Base-by-base conservation (phyloP, 768 basidiomycete species). In the Tylopilus sp. region DNA sequence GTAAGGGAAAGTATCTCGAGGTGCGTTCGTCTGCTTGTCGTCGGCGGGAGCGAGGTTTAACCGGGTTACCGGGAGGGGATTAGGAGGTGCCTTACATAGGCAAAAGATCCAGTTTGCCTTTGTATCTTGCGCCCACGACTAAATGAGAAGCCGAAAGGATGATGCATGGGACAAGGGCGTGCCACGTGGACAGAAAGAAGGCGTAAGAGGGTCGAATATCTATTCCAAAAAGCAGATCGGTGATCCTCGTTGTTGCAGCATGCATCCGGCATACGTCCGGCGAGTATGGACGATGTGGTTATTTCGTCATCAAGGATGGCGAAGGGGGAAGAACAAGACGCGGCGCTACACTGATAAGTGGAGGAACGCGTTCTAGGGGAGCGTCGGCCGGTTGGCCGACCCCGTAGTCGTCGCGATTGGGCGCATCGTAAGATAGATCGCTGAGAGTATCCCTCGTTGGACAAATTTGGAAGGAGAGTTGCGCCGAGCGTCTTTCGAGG, bases 331-430 rank as follows among this genome's bases (percentile, higher is more conserved):
- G 33, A 49, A 26, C 17, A 49, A 36, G 30, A 48, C 2, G 46
- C 28, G 42, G 41, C n/a, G 36, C 41, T 26, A 6, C 6, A 29
- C 19, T 24, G 44, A 41, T 34, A n/a, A 17, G 19, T 19, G 29
- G 36, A 12, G 30, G 33, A 9, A 54, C 31, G 28, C 21, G 36
- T 54, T 33, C 14, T 36, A 29, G 43, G 45, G n/a, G 4, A 17
- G 41, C 41, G 29, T 17, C 6, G 41, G 24, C 28, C 34, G 56
- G 14, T 40, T 42, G 31, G 40, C 19, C 51, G 51, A 55, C 48
- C 52, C 50, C 63, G 63, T 54, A 56, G 24, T 17, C 24, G 50
- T 63, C 60, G 54, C 43, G 40, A 62, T 56, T 28, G 46, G 48
- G 46, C 16, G 22, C 45, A 34, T 49, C 37, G 25, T 28, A 52